A percentile compares a stretch with the other conserved stretches of the same genome.
Evolutionary conservation across 805 yeast species (phyloP).

Genomic region (Scheffersomyces ergatensis): DNA sequence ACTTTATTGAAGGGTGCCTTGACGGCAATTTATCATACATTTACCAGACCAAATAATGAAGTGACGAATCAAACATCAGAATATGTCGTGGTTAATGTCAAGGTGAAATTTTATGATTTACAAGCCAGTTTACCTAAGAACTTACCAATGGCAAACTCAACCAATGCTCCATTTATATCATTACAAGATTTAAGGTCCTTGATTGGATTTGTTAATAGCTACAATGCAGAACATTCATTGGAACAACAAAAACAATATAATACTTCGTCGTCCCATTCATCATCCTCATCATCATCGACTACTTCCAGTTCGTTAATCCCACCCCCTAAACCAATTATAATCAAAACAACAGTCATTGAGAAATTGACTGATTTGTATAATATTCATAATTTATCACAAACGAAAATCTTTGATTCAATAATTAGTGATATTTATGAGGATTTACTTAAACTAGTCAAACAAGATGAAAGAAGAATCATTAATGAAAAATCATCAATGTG

Average conservation of each 20-base stretch:
- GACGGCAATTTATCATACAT: constrained; percentile 41
- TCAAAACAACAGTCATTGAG: constrained; percentile 40
- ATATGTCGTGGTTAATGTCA: constrained; percentile 68
- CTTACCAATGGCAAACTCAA: constrained; percentile 48
- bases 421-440: constrained; percentile 60
- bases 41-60: constrained; percentile 17
- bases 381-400: constrained; percentile 34
- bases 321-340: constrained; percentile 23
- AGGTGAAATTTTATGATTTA: constrained; percentile 60
- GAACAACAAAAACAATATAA: constrained; percentile 8
- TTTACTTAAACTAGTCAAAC: constrained; percentile 49
- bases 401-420: constrained; percentile 49
- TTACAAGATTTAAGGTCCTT: constrained; percentile 60
- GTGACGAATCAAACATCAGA: constrained; percentile 13
- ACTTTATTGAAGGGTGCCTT: constrained; percentile 36
- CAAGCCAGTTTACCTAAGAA: constrained; percentile 52
- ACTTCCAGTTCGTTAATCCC: not conserved
- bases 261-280: constrained; percentile 1
- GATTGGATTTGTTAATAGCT: constrained; percentile 53
- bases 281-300: not conserved
- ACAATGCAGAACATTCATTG: not conserved
- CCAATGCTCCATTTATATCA: constrained; percentile 55
- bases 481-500: constrained; percentile 47
- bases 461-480: constrained; percentile 49
- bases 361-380: constrained; percentile 37